phyloP scores from a whole-genome alignment of 1,139 yeast genomes.

The Hemisphaericaspora subhashii region DNA sequence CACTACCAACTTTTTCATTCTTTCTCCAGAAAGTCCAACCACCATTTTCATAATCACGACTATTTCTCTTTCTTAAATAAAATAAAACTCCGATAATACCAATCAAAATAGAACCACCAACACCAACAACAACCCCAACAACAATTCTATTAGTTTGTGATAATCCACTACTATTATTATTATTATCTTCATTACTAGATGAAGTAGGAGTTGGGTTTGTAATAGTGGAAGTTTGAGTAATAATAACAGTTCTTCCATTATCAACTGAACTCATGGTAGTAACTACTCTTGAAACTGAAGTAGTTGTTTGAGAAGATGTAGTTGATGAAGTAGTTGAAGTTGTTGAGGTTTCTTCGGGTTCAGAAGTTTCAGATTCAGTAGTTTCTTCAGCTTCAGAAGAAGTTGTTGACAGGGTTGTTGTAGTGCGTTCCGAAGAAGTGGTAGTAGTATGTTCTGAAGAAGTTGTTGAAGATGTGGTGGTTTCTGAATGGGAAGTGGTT shows the following conservation, averaged over 20 bases:
- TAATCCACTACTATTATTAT: conserved; percentile 28
- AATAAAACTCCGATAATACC: conserved; percentile 38
- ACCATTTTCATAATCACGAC: conserved; percentile 29
- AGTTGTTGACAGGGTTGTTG: conserved; percentile 6
- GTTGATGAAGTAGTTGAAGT: conserved; percentile 11
- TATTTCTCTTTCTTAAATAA: conserved; percentile 35
- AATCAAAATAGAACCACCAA: conserved; percentile 45
- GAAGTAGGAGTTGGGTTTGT: conserved; percentile 30
- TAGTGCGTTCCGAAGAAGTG: neutral
- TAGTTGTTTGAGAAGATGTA: conserved; percentile 6
- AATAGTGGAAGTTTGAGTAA: conserved; percentile 38
- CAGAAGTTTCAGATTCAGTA: conserved; percentile 4
- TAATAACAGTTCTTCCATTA: conserved; percentile 39
- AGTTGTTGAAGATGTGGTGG: conserved; percentile 5
- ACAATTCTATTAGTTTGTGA: conserved; percentile 46
- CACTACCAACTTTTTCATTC: conserved; percentile 44
- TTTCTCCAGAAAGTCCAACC: conserved; percentile 57
- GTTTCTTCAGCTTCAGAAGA: conserved; percentile 8
- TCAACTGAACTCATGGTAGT: conserved; percentile 36
- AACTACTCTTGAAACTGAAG: conserved; percentile 15
- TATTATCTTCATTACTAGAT: conserved; percentile 17
- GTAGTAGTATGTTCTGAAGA: too few species aligned
- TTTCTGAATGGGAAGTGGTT: conserved; percentile 6
- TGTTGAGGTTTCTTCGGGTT: conserved; percentile 9
- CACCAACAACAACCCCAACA: conserved; percentile 54